Evolutionary conservation across 225 moss, liverwort and hornwort genomes (phyloP).

Genomic region (Anthoceros angustus): DNA sequence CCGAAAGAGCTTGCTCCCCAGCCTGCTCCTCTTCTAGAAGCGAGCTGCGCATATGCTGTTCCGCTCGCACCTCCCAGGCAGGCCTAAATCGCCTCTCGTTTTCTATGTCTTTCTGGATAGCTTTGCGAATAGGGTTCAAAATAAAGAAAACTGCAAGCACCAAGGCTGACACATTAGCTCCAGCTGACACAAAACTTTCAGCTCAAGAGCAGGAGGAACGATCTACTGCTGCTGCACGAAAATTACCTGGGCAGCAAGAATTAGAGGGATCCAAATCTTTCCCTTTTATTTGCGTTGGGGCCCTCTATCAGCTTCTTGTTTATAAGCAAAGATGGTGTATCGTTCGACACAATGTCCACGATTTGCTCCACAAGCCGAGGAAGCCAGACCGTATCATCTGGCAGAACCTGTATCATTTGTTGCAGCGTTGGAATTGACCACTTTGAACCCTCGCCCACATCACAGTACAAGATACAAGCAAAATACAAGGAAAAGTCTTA

Average conservation of each 20-base stretch:
- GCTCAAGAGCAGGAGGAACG: not conserved
- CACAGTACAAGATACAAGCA: not conserved
- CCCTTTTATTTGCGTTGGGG: conserved; percentile 88
- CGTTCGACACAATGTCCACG: conserved; percentile 66
- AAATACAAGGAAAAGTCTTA: conserved; percentile 6
- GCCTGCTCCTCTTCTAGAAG: conserved; percentile 68
- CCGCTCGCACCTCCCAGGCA: conserved; percentile 89
- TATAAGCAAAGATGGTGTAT: conserved; percentile 43
- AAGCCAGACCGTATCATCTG: conserved; percentile 71
- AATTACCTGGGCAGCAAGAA: conserved; percentile 66
- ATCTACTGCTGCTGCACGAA: not conserved
- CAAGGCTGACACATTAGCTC: not conserved
- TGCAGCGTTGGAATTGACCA: not conserved
- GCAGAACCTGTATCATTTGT: conserved; percentile 42
- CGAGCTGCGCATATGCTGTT: conserved; percentile 59
- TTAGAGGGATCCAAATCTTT: conserved; percentile 87
- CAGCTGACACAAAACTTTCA: not conserved
- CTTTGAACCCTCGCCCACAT: not conserved
- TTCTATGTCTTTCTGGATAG: conserved; percentile 62
- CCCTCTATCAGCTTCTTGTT: conserved; percentile 95
- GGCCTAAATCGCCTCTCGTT: conserved; percentile 77
- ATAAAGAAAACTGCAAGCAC: conserved; percentile 52
- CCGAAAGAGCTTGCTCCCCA: conserved; percentile 82
- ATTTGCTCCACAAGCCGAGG: conserved; percentile 73
- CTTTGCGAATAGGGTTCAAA: conserved; percentile 53